Base-by-base conservation (phyloP, 2,329 filamentous ascomycete species). In the Cadophora luteo-olivacea region DNA sequence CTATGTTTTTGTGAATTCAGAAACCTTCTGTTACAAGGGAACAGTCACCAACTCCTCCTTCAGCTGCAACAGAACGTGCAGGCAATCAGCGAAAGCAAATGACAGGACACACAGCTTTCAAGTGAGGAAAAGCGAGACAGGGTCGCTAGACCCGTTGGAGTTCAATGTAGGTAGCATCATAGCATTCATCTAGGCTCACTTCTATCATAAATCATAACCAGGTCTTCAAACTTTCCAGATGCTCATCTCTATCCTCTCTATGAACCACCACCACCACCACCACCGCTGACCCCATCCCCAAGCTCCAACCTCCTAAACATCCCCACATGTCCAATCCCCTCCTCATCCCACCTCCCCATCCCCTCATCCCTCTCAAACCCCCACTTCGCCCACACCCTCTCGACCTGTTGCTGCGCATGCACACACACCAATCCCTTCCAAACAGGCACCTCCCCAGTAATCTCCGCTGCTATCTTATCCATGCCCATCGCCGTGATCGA, bases 301-400 rank as follows among this genome's bases (percentile, higher is more conserved):
- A 83, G 70, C 4, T 82, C 76, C 33, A 89, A 69, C 41, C 86
- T 81, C 72, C 79, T 75, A 72, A 87, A 97, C 94, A 97, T 97
- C 69, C 92, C 94, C 22, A 97, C 85, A 82, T 97, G 93, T 72
- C 87, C 84, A 65, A 97, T 95, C 4, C 91, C 92, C 76, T 96
- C 93, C 79, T 97, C 94, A 70, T 85, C 84, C 93, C 94, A 97
- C 38, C 79, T 84, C 0, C 92, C 92, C 86, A 95, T 87, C 11
- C 80, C 83, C 75, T 91, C 85, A 79, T 97, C 94, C 11, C 87
- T 82, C 70, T 83, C 80, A 78, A 97, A 97, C 0, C 93, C 94
- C 79, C 90, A 86, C 76, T 84, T 86, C 75, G 82, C 81, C 88
- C 94, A 98, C 73, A 90, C 82, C 33, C 80, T 81, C 72, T 88